Conservation (phyloP, 768 basidiomycete genomes). For the Mycena galopus region DNA sequence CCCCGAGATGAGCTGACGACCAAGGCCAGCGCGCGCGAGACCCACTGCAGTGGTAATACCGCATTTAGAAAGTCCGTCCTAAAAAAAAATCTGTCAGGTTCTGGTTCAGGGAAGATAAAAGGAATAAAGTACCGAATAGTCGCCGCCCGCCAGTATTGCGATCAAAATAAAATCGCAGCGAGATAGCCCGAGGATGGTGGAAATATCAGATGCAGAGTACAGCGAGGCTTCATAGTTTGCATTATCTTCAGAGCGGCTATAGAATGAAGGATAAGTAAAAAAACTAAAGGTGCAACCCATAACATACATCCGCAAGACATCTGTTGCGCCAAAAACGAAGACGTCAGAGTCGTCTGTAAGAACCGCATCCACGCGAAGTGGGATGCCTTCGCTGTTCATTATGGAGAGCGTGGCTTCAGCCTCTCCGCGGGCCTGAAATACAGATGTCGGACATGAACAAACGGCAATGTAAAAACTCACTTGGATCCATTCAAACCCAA, state of each 20-base stretch:
- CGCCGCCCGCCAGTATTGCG: slow-evolving; percentile 55
- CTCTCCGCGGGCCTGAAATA: slow-evolving; percentile 61
- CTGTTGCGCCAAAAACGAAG: slow-evolving; percentile 61
- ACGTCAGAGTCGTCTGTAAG: slow-evolving; percentile 65
- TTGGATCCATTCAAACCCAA: slow-evolving; percentile 54
- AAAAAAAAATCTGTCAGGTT: slow-evolving; percentile 21
- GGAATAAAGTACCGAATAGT: slow-evolving; percentile 47
- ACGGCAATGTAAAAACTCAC: slow-evolving; percentile 25
- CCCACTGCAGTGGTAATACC: slow-evolving; percentile 21
- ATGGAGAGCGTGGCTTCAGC: slow-evolving; percentile 67
- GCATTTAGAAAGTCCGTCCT: background rate
- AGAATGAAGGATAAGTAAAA: slow-evolving; percentile 39
- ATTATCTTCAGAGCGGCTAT: slow-evolving; percentile 57
- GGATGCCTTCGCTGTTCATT: slow-evolving; percentile 53
- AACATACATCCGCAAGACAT: no score
- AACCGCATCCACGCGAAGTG: slow-evolving; percentile 56
- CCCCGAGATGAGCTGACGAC: slow-evolving; percentile 14
- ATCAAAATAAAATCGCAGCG: slow-evolving; percentile 53
- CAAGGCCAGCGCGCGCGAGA: slow-evolving; percentile 17
- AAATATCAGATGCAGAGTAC: slow-evolving; percentile 42
- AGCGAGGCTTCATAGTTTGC: slow-evolving; percentile 59
- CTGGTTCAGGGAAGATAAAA: no score
- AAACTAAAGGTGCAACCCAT: background rate
- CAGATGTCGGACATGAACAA: background rate
- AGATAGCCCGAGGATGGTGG: slow-evolving; percentile 40